phyloP scores from a whole-genome alignment of 805 yeast genomes.

The Ogataea corticis region DNA sequence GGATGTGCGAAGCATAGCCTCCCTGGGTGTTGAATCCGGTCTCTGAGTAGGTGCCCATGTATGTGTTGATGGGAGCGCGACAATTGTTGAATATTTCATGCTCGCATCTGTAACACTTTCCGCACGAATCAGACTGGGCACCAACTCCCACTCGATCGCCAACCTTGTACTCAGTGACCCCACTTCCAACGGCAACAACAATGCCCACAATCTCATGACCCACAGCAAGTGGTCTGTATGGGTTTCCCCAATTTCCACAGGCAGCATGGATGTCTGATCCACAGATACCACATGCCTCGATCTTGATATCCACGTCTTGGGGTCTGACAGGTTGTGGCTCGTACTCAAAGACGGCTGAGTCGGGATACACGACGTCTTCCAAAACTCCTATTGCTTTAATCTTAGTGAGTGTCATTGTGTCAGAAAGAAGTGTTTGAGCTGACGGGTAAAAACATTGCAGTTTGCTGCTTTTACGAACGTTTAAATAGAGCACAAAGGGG shows the following conservation, averaged over 20 bases:
- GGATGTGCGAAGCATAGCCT: constrained; percentile 65
- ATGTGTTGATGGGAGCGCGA: constrained; percentile 37
- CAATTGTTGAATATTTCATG: constrained; percentile 48
- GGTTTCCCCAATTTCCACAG: constrained; percentile 48
- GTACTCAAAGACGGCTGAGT: constrained; percentile 29
- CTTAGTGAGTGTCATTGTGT: constrained; percentile 1
- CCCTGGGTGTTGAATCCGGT: constrained; percentile 47
- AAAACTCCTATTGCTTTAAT: constrained; percentile 4
- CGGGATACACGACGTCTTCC: constrained; percentile 1
- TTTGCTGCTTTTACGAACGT: too few species aligned
- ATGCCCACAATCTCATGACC: constrained; percentile 71
- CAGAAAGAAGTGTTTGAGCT: too few species aligned
- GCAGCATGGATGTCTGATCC: constrained; percentile 61
- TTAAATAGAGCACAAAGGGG: too few species aligned
- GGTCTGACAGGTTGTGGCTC: constrained; percentile 40
- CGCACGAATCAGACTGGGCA: constrained; percentile 64
- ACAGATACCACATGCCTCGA: constrained; percentile 52
- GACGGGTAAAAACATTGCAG: too few species aligned
- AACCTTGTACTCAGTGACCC: constrained; percentile 49
- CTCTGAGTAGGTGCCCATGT: constrained; percentile 34
- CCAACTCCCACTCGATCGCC: constrained; percentile 86
- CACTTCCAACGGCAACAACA: constrained; percentile 57
- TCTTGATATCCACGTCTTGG: constrained; percentile 46
- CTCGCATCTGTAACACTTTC: constrained; percentile 60
- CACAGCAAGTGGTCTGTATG: constrained; percentile 37